Percentiles rank a stretch among this genome's conserved stretches.
Conservation (phyloP, 768 basidiomycete genomes). For the Gyrodon lividus region DNA sequence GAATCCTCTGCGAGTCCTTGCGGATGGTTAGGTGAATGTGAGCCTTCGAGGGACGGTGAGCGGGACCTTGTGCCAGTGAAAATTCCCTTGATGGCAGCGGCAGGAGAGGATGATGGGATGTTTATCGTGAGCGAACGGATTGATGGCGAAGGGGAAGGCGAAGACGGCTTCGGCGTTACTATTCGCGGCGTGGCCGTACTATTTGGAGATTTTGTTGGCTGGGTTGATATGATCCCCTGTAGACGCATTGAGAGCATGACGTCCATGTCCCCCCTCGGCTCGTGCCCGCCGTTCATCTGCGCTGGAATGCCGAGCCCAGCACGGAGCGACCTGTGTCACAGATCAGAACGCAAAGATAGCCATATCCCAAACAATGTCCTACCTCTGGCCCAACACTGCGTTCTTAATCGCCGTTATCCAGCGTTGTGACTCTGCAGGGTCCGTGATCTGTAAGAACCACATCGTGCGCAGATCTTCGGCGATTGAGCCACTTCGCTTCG, state of each 20-base stretch:
- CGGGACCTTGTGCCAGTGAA: constrained; percentile 24
- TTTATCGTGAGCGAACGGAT: constrained; percentile 26
- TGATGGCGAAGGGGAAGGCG: constrained; percentile 29
- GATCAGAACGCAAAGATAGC: constrained; percentile 1
- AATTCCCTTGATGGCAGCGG: constrained; percentile 19
- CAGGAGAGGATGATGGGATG: constrained; percentile 16
- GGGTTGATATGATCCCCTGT: constrained; percentile 50
- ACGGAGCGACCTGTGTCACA: constrained; percentile 53
- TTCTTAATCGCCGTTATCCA: constrained; percentile 79
- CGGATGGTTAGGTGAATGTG: constrained; percentile 36
- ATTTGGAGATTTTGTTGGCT: constrained; percentile 12
- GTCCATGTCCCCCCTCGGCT: constrained; percentile 79
- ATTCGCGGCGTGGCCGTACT: constrained; percentile 7
- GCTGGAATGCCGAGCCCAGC: constrained; percentile 59
- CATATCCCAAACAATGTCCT: constrained; percentile 3
- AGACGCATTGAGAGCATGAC: constrained; percentile 80
- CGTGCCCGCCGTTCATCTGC: constrained; percentile 42
- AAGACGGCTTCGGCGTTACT: constrained; percentile 20
- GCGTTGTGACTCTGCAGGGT: constrained; percentile 59
- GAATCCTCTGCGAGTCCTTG: constrained; percentile 49
- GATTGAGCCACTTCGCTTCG: constrained; percentile 28
- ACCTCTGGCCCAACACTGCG: constrained; percentile 72
- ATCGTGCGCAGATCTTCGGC: constrained; percentile 10
- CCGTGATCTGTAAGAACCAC: constrained; percentile 69
- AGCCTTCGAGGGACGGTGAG: constrained; percentile 41